Percentiles rank a stretch among this genome's conserved stretches.
Evolutionary conservation across 2,329 filamentous ascomycete species (phyloP).

Genomic region (Botrytis paeoniae): DNA sequence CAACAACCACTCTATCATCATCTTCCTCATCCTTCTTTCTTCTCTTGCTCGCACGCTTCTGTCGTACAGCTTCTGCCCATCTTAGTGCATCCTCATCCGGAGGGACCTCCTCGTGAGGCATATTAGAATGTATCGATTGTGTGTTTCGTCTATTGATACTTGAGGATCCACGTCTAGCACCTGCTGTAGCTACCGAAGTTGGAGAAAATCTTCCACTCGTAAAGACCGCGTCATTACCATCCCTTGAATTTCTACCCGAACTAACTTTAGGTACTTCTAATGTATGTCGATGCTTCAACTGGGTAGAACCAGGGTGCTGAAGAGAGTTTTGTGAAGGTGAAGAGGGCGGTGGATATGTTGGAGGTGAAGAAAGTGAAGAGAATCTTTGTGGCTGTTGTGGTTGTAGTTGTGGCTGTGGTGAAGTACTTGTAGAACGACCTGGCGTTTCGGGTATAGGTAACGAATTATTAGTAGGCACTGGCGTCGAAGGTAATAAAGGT

Average conservation of each 20-base stretch:
- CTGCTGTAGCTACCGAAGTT: constrained; percentile 45
- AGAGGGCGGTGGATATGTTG: constrained; percentile 53
- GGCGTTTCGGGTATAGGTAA: constrained; percentile 26
- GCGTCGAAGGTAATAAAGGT: constrained; percentile 34
- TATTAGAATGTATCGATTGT: constrained; percentile 79
- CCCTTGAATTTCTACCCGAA: constrained; percentile 67
- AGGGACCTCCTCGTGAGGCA: constrained; percentile 75
- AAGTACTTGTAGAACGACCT: constrained; percentile 32
- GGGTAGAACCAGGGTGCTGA: constrained; percentile 50
- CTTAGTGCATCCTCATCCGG: constrained; percentile 87
- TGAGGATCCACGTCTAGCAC: constrained; percentile 74
- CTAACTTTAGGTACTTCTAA: constrained; percentile 76
- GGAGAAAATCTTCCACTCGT: constrained; percentile 82
- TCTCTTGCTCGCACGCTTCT: constrained; percentile 85
- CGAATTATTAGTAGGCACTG: constrained; percentile 31
- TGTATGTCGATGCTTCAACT: constrained; percentile 79
- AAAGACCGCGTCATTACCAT: constrained; percentile 65
- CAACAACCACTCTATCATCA: constrained; percentile 90
- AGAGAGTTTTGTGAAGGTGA: constrained; percentile 39
- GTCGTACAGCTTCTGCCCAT: constrained; percentile 90
- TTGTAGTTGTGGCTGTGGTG: constrained; percentile 42
- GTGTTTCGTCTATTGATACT: constrained; percentile 78
- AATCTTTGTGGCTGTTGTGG: background rate
- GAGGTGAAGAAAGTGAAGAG: constrained; percentile 55
- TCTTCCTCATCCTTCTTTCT: constrained; percentile 82